Evolutionary conservation across 2,329 filamentous ascomycete species (phyloP).

Genomic region (Cladosporium colombiae): DNA sequence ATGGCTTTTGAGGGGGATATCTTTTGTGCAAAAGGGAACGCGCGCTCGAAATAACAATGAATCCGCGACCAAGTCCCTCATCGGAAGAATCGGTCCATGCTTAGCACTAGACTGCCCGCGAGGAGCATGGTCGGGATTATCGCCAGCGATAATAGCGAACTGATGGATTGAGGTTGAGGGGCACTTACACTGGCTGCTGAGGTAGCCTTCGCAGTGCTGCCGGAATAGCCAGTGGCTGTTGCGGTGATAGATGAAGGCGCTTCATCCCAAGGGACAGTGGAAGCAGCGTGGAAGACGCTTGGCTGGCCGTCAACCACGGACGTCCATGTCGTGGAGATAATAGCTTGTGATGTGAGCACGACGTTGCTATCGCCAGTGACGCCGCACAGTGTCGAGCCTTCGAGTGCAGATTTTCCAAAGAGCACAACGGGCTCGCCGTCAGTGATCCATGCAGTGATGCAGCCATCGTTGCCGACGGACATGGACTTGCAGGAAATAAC

Average conservation of each 20-base stretch:
- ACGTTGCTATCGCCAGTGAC: conserved; percentile 4
- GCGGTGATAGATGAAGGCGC: conserved; percentile 15
- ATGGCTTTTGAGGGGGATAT: conserved; percentile 1
- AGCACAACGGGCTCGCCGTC: conserved; percentile 16
- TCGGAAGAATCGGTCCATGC: conserved; percentile 16
- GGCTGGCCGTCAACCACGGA: background rate
- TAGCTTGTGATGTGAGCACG: conserved; percentile 6
- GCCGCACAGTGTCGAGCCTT: conserved; percentile 16
- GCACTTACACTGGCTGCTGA: conserved; percentile 18
- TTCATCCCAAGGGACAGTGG: conserved; percentile 11
- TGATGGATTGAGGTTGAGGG: conserved; percentile 11
- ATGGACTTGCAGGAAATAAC: conserved; percentile 14
- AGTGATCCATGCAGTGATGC: conserved; percentile 11
- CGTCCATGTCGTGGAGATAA: conserved; percentile 18
- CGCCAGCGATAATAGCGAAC: conserved; percentile 17
- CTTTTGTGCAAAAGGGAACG: conserved; percentile 13
- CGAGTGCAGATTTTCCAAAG: conserved; percentile 6
- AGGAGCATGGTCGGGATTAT: conserved; percentile 18
- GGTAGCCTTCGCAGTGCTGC: background rate
- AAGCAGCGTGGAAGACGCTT: conserved; percentile 11
- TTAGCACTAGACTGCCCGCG: conserved; percentile 14
- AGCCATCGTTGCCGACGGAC: conserved; percentile 9
- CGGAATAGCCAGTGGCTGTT: background rate
- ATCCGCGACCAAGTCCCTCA: conserved; percentile 13
- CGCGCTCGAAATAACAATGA: conserved; percentile 15